Percentiles rank a stretch among this genome's conserved stretches.
Conservation (phyloP, 208 protist genomes). For the Trypanosoma cruzi region DNA sequence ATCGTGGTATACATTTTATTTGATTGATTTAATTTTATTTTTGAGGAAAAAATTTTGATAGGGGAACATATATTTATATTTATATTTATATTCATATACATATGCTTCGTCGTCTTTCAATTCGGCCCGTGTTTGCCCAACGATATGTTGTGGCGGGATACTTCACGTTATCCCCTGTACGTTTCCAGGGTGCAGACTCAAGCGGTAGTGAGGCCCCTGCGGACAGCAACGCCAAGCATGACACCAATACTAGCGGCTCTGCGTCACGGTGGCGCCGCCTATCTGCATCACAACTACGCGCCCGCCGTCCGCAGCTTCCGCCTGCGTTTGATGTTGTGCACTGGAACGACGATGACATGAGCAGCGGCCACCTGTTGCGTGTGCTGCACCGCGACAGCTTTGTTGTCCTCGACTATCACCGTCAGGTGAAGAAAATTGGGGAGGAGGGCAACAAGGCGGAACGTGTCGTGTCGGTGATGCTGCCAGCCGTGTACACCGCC, state of each 20-base stretch:
- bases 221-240: too few species aligned
- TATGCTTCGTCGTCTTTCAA: conserved; percentile 44
- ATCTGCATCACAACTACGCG: conserved; percentile 31
- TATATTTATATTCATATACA: too few species aligned
- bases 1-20: too few species aligned
- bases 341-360: conserved; percentile 80
- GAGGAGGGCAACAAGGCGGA: conserved; percentile 50
- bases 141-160: background rate
- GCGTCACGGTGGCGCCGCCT: conserved; percentile 23
- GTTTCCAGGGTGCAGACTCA: conserved; percentile 22
- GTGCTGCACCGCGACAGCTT: conserved; percentile 78
- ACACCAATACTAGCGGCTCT: conserved; percentile 26
- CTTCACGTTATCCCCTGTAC: conserved; percentile 17
- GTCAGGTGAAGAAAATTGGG: conserved; percentile 32
- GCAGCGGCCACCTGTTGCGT: conserved; percentile 68
- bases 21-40: too few species aligned
- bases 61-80: too few species aligned
- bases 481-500: conserved; percentile 84
- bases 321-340: conserved; percentile 88
- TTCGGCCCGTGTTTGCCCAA: conserved; percentile 14
- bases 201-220: background rate
- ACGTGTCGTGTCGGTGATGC: conserved; percentile 70
- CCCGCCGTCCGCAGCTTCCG: conserved; percentile 39
- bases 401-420: conserved; percentile 83
- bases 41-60: too few species aligned